Base-by-base conservation (phyloP, 192 early-diverging fungal genomes). In the Physocladia obscura region DNA sequence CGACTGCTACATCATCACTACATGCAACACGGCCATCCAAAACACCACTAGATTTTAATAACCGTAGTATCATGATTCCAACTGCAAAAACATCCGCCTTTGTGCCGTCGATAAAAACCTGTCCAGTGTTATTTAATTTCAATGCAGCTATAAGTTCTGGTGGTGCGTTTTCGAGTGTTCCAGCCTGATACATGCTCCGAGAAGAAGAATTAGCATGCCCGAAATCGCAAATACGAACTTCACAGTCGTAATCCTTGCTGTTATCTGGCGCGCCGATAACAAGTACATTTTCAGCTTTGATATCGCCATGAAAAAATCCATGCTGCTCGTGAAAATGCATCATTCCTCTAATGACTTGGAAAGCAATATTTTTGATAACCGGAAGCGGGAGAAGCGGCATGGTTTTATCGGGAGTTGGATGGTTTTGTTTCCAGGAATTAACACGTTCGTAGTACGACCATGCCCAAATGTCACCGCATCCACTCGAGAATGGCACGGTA, bases 11-110 rank as follows among this genome's bases (percentile, higher is more conserved):
- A n/a, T n/a, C n/a, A n/a, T n/a, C n/a, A n/a, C n/a, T n/a, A n/a
- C n/a, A n/a, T n/a, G n/a, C n/a, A n/a, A n/a, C n/a, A n/a, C n/a
- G n/a, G n/a, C n/a, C 60, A 19, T 47, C 60, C n/a, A 59, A 59
- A 17, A 59, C 15, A 22, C 57, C 57, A 44, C 36, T 47, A 27
- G 60, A 19, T 21, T 21, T 30, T 0, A 62, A n/a, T 22, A 62
- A 47, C n/a, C 31, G 19, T 15, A 19, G 17, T 5, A 32, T 32
- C 40, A 62, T 17, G 8, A 44, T 13, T 62, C 60, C 60, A 15
- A 47, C 6, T 22, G 60, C 60, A 32, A 47, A 62, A 6, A 62
- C 60, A 26, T 62, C 60, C 26, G 60, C 60, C 38, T 62, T 62
- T 47, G 40, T 30, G 5, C 60, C 60, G 36, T 62, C 60, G 24